Base-by-base conservation (phyloP, 2,329 filamentous ascomycete genomes). In the Rhinocladiella mackenziei region DNA sequence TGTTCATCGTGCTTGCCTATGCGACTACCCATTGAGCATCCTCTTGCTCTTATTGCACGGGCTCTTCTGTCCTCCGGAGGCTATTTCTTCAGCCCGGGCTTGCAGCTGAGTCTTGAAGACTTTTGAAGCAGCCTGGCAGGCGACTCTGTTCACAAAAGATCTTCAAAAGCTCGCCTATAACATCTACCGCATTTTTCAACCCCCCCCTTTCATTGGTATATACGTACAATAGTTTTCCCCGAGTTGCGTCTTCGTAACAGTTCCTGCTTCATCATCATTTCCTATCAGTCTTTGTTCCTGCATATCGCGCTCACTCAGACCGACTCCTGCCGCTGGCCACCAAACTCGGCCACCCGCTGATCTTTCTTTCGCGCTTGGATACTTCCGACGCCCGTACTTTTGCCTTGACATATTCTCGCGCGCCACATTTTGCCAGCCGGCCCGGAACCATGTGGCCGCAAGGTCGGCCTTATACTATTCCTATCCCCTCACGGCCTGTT, bases 221-320 rank as follows among this genome's bases (percentile, higher is more conserved):
- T 48, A 51, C 49, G 45, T 48, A 45, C 41, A 47, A 36, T 48
- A 50, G 34, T 32, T 42, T 41, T 25, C 45, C 40, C 20, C 32
- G 28, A 38, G 25, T 48, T 48, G 49, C 37, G 39, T 34, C 41
- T 35, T 51, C 49, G 45, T 48, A 51, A 48, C 40, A 42, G 31
- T 39, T 45, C 41, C 30, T 48, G 41, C 45, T 46, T 39, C 39
- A 36, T 43, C 31, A 20, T 25, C 28, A 7, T 28, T 37, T 17
- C 33, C 28, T 40, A 33, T 32, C 35, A 26, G 6, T 22, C 30
- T 20, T 23, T 43, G 48, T 43, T 39, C 48, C 39, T 47, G 43
- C 48, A 50, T 50, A 43, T 32, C 35, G 26, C 36, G 36, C 40
- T 36, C 41, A 45, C 33, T 33, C 41, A 36, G 19, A 42, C 25